Evolutionary conservation across 1,139 yeast genomes (phyloP), one percentile per base, ranked within the genome.

Genomic region (Lodderomyces margitis): DNA sequence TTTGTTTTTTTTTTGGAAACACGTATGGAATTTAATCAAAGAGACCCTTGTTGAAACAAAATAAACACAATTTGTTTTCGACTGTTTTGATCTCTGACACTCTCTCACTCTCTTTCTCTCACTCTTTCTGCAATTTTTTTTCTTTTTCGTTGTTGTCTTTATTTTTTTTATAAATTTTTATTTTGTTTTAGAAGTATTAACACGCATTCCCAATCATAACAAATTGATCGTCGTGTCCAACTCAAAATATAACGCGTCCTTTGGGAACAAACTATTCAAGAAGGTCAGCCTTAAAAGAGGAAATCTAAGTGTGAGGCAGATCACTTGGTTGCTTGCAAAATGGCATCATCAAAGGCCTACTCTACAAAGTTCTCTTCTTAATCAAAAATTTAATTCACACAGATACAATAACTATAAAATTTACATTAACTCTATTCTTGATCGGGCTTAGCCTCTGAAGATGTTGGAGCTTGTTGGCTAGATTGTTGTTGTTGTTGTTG

Each of bases 371-470:
- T 20, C 34, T 14, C 15, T 23, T 11, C 17, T 40, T 24, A 36
- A 28, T 35, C 38, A 38, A 37, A 41, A 41, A 43, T 45, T 45
- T 45, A 46, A 46, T 47, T 47, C 50, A 47, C 50, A 43, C 49
- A 45, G 39, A 45, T 45, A 46, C 38, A 43, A 46, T 43, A 48
- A 48, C 50, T 50, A 46, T 46, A 42, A 49, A 19, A 46, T 41
- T 49, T 46, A 46, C 71, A 46, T 48, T 44, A 44, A 48, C 38
- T 46, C 52, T 57, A 58, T 46, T 56, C 61, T 46, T 58, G 61
- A 53, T 70, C 71, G 44, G 66, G 68, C 53, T 64, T 64, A 44
- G 66, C 48, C 54, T 64, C 69, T 39, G 63, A 46, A 42, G 67
- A 53, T 50, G 56, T 64, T 30, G 47, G 43, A 28, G 45, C 39